These are phyloP conservation scores for Sindora glabra DNA, from an alignment of 306 rosid species.

Conservation along the genomic window DNA sequence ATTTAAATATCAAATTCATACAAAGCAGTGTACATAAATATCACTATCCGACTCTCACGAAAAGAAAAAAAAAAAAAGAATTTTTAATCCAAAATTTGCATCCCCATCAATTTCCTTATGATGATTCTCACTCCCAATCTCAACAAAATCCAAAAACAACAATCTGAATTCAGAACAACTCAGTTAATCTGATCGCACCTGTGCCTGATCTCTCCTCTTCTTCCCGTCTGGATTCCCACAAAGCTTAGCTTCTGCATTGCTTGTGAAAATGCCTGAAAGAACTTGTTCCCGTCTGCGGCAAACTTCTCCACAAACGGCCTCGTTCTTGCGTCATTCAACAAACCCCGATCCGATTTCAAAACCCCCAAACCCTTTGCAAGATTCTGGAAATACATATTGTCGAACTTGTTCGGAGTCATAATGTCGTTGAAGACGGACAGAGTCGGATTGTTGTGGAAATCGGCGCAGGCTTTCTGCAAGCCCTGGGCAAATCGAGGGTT, in stretches of 20 bases:
- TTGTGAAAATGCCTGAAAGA: conserved; percentile 50
- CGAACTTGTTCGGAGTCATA: conserved; percentile 85
- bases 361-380: conserved; percentile 63
- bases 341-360: conserved; percentile 62
- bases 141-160: background rate
- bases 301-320: conserved; percentile 47
- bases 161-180: background rate
- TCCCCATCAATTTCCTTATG: background rate
- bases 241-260: conserved; percentile 79
- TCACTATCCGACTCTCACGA: background rate
- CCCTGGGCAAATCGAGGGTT: conserved; percentile 58
- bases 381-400: conserved; percentile 71
- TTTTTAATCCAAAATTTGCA: background rate
- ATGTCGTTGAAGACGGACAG: conserved; percentile 75
- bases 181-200: conserved; percentile 76
- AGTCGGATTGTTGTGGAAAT: conserved; percentile 46
- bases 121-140: background rate
- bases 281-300: conserved; percentile 40
- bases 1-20: conserved; percentile 9
- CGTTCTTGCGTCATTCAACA: conserved; percentile 44
- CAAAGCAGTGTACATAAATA: conserved; percentile 18
- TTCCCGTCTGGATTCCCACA: conserved; percentile 49
- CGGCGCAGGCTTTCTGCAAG: conserved; percentile 48
- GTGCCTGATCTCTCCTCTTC: conserved; percentile 72
- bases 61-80: background rate